Base-by-base conservation (phyloP, 345 rosid genomes). In the Mallotus nudiflorus region DNA sequence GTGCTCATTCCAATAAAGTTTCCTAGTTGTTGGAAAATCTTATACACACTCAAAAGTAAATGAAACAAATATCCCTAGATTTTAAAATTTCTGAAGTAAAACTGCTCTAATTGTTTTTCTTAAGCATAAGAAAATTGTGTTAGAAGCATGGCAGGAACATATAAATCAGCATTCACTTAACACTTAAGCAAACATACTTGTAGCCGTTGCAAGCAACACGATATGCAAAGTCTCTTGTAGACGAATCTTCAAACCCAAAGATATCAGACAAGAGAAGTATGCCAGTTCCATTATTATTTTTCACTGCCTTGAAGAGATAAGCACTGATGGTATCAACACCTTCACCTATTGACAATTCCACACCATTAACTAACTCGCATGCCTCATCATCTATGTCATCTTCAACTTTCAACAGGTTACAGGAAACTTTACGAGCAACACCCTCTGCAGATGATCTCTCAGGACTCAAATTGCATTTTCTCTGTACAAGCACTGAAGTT, bases 201-300 rank as follows among this genome's bases (percentile, higher is more conserved):
- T 83, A 92, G 62, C 96, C 96, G 73, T 83, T 88, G 83, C 96
- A 93, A 52, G 97, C 97, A 28, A 93, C 81, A 2, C 96, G 89
- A 61, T 93, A 93, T 9, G 98, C 97, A 22, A 91, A 93, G 54
- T 93, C 92, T 60, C 91, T 85, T 1, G 91, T 93, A 62, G 91
- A 75, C 3, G 96, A 83, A 81, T 93, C 94, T 83, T 88, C 90
- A 62, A 86, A 89, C 39, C 98, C 96, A 49, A 86, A 91, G 67
- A 89, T 69, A 77, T 88, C 97, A 60, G 96, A 86, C 77, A 91
- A 78, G 48, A 91, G 84, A 74, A 89, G 78, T 35, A 89, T 66
- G 64, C 96, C 96, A 64, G 85, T 78, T 65, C 88, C 91, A 66
- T 91, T 93, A 53, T 91, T 93, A 61, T 93, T 93, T 69, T 93